Base-by-base conservation (phyloP, 108 stramenopile species). In the Cyclotella distinguenda region DNA sequence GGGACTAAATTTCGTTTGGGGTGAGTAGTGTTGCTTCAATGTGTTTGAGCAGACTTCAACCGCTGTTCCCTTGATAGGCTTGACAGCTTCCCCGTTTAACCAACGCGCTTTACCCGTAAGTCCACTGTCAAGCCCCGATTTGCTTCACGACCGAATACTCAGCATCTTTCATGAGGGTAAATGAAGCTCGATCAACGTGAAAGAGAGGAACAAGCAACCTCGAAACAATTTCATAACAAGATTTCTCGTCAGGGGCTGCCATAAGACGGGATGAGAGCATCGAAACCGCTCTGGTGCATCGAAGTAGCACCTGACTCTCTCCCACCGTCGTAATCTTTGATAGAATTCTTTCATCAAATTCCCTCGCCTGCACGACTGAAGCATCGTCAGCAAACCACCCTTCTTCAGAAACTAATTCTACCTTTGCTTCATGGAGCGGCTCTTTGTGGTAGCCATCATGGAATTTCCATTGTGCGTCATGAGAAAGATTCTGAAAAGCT, bases 191-290 rank as follows among this genome's bases (percentile, higher is more conserved):
- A 46, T 74, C 66, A 19, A 68, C 60, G 21, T 47, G 26, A 30
- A 74, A 74, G 16, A 74, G 66, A 5, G 73, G 73, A 35, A 74
- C 73, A 0, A 74, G 43, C 28, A 74, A 35, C 11, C 60, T 21
- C 18, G 66, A 54, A 9, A 52, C 59, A 1, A 68, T 27, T 23
- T 75, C 60, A 40, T 63, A 75, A 47, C 70, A 72, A 25, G 70
- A 7, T 18, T 55, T 46, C 57, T 72, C 74, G 28, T 75, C 74
- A 0, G 74, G 74, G 25, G 74, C 67, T 6, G 60, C 68, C 67
- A 69, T 69, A 15, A 75, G 36, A 39, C 61, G 74, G 0, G 53
- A 46, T 43, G 67, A 35, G 10, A 75, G 43, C 21, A 48, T 33
- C 10, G 50, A 42, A 12, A 75, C 68, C 0, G 74, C 54, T 39